Conservation (phyloP, 768 basidiomycete species). For the Saitozyma podzolica region DNA sequence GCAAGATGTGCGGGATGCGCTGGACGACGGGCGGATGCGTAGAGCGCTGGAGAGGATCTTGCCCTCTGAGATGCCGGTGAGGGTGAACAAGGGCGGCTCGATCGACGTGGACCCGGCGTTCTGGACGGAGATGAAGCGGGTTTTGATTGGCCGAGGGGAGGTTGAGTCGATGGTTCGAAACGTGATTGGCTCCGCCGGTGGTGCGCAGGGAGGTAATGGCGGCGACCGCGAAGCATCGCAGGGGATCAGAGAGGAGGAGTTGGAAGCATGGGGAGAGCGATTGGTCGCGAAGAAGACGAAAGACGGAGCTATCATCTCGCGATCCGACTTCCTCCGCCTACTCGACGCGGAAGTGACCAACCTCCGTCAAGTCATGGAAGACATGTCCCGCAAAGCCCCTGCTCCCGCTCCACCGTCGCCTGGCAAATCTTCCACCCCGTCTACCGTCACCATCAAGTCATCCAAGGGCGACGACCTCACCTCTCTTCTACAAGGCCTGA, state of each 20-base stretch:
- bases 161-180: slow-evolving; percentile 35
- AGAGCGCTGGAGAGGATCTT: slow-evolving; percentile 51
- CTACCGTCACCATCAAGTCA: slow-evolving; percentile 23
- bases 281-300: slow-evolving; percentile 39
- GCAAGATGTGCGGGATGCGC: slow-evolving; percentile 35
- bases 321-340: slow-evolving; percentile 48
- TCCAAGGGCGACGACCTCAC: slow-evolving; percentile 68
- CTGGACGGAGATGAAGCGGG: slow-evolving; percentile 54
- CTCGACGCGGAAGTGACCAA: slow-evolving; percentile 50
- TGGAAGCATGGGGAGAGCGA: slow-evolving; percentile 47
- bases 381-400: slow-evolving; percentile 5
- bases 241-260: slow-evolving; percentile 45
- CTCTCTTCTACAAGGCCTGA: slow-evolving; percentile 68
- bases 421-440: slow-evolving; percentile 1
- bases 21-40: slow-evolving; percentile 46
- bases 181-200: slow-evolving; percentile 18
- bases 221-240: slow-evolving; percentile 31
- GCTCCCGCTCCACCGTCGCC: not conserved
- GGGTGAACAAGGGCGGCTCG: slow-evolving; percentile 27
- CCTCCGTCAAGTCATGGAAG: slow-evolving; percentile 25
- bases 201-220: not conserved
- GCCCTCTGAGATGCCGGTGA: slow-evolving; percentile 53
- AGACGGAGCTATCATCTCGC: slow-evolving; percentile 47
- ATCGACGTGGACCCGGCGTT: slow-evolving; percentile 54
- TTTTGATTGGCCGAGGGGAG: slow-evolving; percentile 46